A percentile compares a stretch with the other conserved stretches of the same genome.
phyloP scores from a whole-genome alignment of 2,329 filamentous ascomycete species.

The Fusarium virguliforme region DNA sequence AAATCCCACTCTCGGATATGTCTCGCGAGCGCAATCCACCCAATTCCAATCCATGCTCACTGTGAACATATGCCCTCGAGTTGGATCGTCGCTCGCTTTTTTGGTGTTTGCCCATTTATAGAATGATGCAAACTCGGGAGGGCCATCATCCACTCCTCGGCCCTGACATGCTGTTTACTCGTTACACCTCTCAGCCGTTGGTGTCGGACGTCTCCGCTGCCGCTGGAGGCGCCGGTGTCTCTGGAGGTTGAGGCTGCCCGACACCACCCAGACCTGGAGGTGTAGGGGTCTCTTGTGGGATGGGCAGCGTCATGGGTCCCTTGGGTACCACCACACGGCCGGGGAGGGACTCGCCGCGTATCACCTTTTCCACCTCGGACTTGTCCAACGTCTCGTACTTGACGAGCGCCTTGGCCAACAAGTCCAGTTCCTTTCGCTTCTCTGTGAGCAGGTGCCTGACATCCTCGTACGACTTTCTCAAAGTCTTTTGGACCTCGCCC shows the following conservation, averaged over 20 bases:
- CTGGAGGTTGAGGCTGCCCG: conserved; percentile 55
- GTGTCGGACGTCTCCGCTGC: conserved; percentile 51
- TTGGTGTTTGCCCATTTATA: conserved; percentile 27
- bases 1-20: conserved; percentile 28
- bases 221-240: conserved; percentile 56
- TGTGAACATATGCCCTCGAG: conserved; percentile 39
- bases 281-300: conserved; percentile 56
- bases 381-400: conserved; percentile 95
- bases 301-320: conserved; percentile 59
- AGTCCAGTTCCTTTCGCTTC: conserved; percentile 87
- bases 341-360: conserved; percentile 86
- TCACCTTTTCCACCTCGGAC: conserved; percentile 91
- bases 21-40: conserved; percentile 30
- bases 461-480: conserved; percentile 85
- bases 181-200: conserved; percentile 41
- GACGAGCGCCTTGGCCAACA: conserved; percentile 89
- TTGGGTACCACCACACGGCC: conserved; percentile 74
- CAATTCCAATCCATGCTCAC: conserved; percentile 41
- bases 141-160: conserved; percentile 14
- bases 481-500: conserved; percentile 85
- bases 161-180: conserved; percentile 15
- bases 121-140: conserved; percentile 29
- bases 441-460: conserved; percentile 80
- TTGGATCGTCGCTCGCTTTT: conserved; percentile 35
- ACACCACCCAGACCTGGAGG: conserved; percentile 57